A percentile compares a stretch with the other conserved stretches of the same genome.
Conservation (phyloP, 139 green algal genomes). For the Nannochloris sp. region DNA sequence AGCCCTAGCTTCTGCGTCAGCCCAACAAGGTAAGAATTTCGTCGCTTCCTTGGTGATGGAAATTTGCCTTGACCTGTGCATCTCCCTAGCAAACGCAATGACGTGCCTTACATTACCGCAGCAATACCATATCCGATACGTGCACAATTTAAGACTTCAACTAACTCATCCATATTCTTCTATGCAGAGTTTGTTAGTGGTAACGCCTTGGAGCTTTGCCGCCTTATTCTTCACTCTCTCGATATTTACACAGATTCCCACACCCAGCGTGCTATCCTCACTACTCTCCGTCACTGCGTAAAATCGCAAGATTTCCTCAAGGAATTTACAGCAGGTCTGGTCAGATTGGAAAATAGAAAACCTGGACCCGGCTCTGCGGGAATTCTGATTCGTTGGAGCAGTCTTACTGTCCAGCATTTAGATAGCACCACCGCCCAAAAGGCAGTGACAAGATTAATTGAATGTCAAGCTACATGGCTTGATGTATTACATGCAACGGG, state of each 20-base stretch:
- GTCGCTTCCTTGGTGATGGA: too few relatives aligned
- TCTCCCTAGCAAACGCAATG: too few relatives aligned
- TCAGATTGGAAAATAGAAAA: slow-evolving; percentile 27
- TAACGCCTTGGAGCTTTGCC: slow-evolving; percentile 32
- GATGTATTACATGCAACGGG: background rate
- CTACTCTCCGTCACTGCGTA: slow-evolving; percentile 21
- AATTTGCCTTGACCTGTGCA: too few relatives aligned
- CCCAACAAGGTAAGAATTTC: background rate
- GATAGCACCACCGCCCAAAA: slow-evolving; percentile 41
- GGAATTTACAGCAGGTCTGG: slow-evolving; percentile 33
- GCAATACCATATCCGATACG: too few relatives aligned
- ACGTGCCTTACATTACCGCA: too few relatives aligned
- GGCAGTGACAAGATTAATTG: slow-evolving; percentile 57
- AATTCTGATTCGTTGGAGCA: slow-evolving; percentile 47
- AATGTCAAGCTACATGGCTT: slow-evolving; percentile 29
- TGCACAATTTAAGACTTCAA: too few relatives aligned
- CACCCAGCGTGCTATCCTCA: slow-evolving; percentile 27
- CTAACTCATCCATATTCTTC: background rate
- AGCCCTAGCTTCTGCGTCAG: background rate
- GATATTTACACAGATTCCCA: slow-evolving; percentile 12
- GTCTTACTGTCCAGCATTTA: slow-evolving; percentile 37
- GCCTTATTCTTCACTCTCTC: slow-evolving; percentile 23
- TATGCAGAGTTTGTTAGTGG: slow-evolving; percentile 46
- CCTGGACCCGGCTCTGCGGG: slow-evolving; percentile 1
- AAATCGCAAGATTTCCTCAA: slow-evolving; percentile 40